phyloP scores from a whole-genome alignment of 2,329 filamentous ascomycete genomes.

The Cercospora sp. region DNA sequence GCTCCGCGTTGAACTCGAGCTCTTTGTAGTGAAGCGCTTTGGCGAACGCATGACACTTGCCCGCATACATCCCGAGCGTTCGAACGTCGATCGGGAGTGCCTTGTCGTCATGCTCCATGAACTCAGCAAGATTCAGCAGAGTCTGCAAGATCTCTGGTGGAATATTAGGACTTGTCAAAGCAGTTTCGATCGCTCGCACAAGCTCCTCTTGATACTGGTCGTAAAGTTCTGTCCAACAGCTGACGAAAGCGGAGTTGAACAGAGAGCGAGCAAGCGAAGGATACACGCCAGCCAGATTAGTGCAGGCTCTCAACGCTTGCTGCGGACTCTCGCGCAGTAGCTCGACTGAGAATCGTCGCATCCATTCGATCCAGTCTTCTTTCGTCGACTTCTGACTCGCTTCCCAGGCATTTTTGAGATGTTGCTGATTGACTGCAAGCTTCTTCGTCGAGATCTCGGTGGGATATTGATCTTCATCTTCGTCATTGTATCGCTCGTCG shows the following conservation, averaged over 20 bases:
- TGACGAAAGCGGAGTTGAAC: constrained; percentile 98
- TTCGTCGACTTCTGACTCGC: constrained; percentile 94
- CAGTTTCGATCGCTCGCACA: constrained; percentile 91
- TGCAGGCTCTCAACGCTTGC: constrained; percentile 89
- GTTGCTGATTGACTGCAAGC: constrained; percentile 93
- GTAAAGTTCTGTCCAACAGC: constrained; percentile 97
- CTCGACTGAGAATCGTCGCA: constrained; percentile 92
- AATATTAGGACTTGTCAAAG: constrained; percentile 91
- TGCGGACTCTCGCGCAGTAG: constrained; percentile 93
- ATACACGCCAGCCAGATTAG: constrained; percentile 85
- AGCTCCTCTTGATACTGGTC: constrained; percentile 97
- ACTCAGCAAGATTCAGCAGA: constrained; percentile 92
- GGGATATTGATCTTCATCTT: constrained; percentile 75
- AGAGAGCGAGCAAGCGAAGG: constrained; percentile 86
- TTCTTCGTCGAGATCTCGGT: constrained; percentile 89
- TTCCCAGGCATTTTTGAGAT: constrained; percentile 96
- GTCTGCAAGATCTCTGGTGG: constrained; percentile 93
- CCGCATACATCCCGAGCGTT: constrained; percentile 89
- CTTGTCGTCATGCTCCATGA: constrained; percentile 99
- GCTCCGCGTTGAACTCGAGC: constrained; percentile 94
- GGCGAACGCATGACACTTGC: constrained; percentile 94
- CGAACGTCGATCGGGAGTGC: constrained; percentile 96
- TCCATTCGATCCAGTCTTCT: constrained; percentile 99
- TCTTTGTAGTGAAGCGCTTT: constrained; percentile 99
- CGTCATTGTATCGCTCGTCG: constrained; percentile 68